phyloP scores from a whole-genome alignment of 2,329 filamentous ascomycete genomes.

The Fusarium transvaalense region DNA sequence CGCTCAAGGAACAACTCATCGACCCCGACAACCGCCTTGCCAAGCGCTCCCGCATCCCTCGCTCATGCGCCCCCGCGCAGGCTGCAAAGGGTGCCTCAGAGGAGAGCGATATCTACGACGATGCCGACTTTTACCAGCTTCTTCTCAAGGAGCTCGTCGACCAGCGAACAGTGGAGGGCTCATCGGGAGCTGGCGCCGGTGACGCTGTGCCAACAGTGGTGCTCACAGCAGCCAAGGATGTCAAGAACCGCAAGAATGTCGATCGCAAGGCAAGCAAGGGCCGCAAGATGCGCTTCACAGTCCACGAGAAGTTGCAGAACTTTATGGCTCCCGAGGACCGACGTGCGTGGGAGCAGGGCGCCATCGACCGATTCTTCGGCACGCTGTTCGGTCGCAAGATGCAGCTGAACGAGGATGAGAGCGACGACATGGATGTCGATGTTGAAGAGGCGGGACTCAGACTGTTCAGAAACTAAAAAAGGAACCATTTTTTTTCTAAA shows the following conservation, averaged over 20 bases:
- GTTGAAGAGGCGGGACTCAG: slow-evolving; percentile 66
- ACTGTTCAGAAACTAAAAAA: slow-evolving; percentile 62
- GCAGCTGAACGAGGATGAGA: slow-evolving; percentile 71
- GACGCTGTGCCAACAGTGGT: slow-evolving; percentile 66
- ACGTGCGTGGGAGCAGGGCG: slow-evolving; percentile 81
- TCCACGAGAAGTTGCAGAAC: slow-evolving; percentile 97
- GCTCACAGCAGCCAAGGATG: slow-evolving; percentile 78
- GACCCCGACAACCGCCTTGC: slow-evolving; percentile 73
- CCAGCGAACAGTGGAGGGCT: slow-evolving; percentile 80
- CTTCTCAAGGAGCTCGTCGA: slow-evolving; percentile 94
- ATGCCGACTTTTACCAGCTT: slow-evolving; percentile 93
- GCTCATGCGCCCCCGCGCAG: slow-evolving; percentile 82
- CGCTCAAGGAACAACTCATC: slow-evolving; percentile 76
- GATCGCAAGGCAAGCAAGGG: slow-evolving; percentile 97
- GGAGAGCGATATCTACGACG: slow-evolving; percentile 82
- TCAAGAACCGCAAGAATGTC: slow-evolving; percentile 84
- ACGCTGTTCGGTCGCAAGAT: slow-evolving; percentile 80
- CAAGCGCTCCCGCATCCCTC: slow-evolving; percentile 76
- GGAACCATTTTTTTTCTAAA: neutral
- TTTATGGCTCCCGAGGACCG: slow-evolving; percentile 96
- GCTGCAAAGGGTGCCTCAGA: slow-evolving; percentile 68
- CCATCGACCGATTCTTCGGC: slow-evolving; percentile 82
- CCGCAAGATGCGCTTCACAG: slow-evolving; percentile 91
- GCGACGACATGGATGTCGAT: slow-evolving; percentile 63
- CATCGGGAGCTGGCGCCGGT: slow-evolving; percentile 56